Evolutionary conservation across 176 grass and related monocot genomes (phyloP), one percentile per base, ranked within the genome.

Genomic region (Cocos nucifera): DNA sequence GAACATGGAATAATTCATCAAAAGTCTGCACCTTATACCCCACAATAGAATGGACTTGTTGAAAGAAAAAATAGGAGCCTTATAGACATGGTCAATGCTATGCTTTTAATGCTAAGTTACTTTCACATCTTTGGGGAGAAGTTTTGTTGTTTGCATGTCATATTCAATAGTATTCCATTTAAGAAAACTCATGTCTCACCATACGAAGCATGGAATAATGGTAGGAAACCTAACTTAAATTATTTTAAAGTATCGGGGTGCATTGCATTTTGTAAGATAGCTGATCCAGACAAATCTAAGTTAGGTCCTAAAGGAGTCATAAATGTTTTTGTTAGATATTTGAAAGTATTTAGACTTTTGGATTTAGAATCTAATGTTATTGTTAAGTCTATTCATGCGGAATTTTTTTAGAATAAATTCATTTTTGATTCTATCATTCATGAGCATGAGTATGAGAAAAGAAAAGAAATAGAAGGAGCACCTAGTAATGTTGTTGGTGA

Each of bases 41-140:
- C 21, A 21, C 16, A 62, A 44, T 1, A 62, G 12, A 62, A 62
- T 62, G 3, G 59, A 35, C 35, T 62, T 6, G 21, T 0, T 2
- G 14, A 44, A 39, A 62, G 27, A 19, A 44, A 62, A 44, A 48
- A 19, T 39, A 19, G 20, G 19, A 7, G 15, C 3, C 35, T 62
- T 8, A 16, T 62, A n/a, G 59, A 62, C 48, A 62, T 21, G 21
- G 21, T 62, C 17, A 48, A 62, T 39, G 17, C 28, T 35, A 62
- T 62, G 15, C 10, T 62, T 32, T 44, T 62, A 62, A 62, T 62
- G 16, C 59, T 35, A 62, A 44, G 35, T 48, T 19, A 18, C 4
- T 6, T 3, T 44, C 12, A 19, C 44, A 62, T 62, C 4, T 62
- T 7, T 39, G 59, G 59, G 28, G 1, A 3, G 5, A 32, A 32